Evolutionary conservation across 1,284 basidiomycete genomes (phyloP).

Genomic region (Vanrija sp.): DNA sequence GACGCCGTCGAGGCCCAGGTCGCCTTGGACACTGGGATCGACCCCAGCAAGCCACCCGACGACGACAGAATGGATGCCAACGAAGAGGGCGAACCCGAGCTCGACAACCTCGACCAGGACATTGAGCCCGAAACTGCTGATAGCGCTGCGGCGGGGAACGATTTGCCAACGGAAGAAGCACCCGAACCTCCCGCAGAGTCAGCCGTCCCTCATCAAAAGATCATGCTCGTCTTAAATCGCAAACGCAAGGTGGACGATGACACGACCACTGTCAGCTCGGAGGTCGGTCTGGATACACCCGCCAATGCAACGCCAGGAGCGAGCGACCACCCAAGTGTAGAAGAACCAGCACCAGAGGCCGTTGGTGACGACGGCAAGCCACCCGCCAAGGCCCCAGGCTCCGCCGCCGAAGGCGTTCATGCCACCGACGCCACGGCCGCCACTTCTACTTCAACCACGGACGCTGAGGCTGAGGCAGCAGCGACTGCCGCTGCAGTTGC

Average conservation of each 20-base stretch:
- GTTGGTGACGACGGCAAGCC: too few relatives aligned
- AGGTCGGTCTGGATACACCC: not conserved
- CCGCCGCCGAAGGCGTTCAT: too few relatives aligned
- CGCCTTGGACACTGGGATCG: not conserved
- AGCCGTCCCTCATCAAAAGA: slow-evolving; percentile 1
- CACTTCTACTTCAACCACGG: not conserved
- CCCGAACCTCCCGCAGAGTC: too few relatives aligned
- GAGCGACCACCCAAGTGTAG: too few relatives aligned
- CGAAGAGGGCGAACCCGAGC: not conserved
- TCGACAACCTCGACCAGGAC: not conserved
- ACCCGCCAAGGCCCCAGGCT: too few relatives aligned
- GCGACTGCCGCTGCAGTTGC: not conserved
- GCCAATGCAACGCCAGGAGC: too few relatives aligned
- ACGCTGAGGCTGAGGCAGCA: not conserved
- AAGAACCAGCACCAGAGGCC: too few relatives aligned
- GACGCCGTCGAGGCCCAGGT: not conserved
- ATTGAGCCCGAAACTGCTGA: too few relatives aligned
- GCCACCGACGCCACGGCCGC: too few relatives aligned
- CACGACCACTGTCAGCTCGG: slow-evolving; percentile 4
- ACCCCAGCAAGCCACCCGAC: not conserved
- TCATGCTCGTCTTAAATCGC: slow-evolving; percentile 9
- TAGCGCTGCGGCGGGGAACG: too few relatives aligned
- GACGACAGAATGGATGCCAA: not conserved
- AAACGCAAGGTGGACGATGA: slow-evolving; percentile 15
- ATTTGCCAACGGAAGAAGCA: too few relatives aligned